These are phyloP conservation scores for Physcomitrellopsis africana DNA, from an alignment of 225 moss, liverwort and hornwort genomes.

Conservation along the genomic window DNA sequence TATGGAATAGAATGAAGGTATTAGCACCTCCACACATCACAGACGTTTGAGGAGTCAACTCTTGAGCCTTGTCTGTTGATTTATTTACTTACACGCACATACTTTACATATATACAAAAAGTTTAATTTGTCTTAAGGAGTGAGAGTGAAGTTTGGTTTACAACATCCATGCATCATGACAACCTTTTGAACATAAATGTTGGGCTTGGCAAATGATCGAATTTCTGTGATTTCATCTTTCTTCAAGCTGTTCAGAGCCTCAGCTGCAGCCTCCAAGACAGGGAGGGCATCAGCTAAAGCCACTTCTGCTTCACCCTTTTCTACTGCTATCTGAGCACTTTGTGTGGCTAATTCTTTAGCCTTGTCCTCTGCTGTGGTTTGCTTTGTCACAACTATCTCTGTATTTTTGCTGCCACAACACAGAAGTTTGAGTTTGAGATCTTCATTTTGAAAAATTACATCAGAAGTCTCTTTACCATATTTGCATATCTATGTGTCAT, in stretches of 20 bases:
- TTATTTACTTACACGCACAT: too few species aligned
- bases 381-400: slow-evolving; percentile 64
- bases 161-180: too few species aligned
- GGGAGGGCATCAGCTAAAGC: slow-evolving; percentile 82
- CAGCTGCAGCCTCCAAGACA: slow-evolving; percentile 77
- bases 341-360: slow-evolving; percentile 69
- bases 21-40: too few species aligned
- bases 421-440: neutral
- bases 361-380: slow-evolving; percentile 80
- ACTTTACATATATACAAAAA: too few species aligned
- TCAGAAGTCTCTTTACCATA: too few species aligned
- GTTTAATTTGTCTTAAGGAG: too few species aligned
- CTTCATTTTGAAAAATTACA: too few species aligned
- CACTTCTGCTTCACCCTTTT: slow-evolving; percentile 80
- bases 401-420: slow-evolving; percentile 62
- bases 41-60: too few species aligned
- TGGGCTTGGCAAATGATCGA: slow-evolving; percentile 92
- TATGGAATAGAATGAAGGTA: neutral
- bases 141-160: too few species aligned
- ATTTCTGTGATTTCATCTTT: slow-evolving; percentile 96
- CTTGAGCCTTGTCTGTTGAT: too few species aligned
- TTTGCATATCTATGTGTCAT: too few species aligned
- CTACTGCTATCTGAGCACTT: slow-evolving; percentile 66
- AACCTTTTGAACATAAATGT: slow-evolving; percentile 93
- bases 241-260: slow-evolving; percentile 81